Conservation (phyloP, 2,329 filamentous ascomycete species). For the Dactylonectria macrodidyma region DNA sequence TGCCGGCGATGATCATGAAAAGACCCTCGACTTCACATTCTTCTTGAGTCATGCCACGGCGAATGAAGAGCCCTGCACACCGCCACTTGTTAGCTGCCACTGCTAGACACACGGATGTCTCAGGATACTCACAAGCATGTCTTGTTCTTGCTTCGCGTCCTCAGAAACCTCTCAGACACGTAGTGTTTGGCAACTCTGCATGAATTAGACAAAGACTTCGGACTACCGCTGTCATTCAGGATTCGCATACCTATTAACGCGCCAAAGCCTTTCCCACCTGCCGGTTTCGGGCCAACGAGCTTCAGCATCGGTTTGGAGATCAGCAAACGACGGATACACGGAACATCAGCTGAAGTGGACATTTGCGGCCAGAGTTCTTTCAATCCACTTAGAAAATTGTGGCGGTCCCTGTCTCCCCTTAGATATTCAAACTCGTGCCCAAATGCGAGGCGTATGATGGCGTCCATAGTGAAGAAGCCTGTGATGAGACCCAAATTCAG, state of each 20-base stretch:
- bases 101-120: too few species aligned
- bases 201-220: too few species aligned
- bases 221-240: too few species aligned
- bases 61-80: conserved; percentile 49
- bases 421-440: conserved; percentile 48
- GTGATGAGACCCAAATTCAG: background rate
- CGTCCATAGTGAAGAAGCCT: conserved; percentile 42
- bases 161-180: too few species aligned
- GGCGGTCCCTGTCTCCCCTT: conserved; percentile 42
- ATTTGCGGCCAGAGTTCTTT: conserved; percentile 26
- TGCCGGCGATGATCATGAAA: conserved; percentile 51
- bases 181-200: too few species aligned
- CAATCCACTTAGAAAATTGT: conserved; percentile 38
- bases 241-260: too few species aligned
- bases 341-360: conserved; percentile 42
- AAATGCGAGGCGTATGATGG: conserved; percentile 46
- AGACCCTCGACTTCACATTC: conserved; percentile 50
- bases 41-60: conserved; percentile 47
- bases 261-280: conserved; percentile 31
- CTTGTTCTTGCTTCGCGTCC: too few species aligned
- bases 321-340: conserved; percentile 40
- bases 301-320: conserved; percentile 37
- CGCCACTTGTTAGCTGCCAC: too few species aligned
- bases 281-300: conserved; percentile 43
- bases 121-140: too few species aligned